Base-by-base conservation (phyloP, 805 yeast species). In the Kazachstania kunashirensis region DNA sequence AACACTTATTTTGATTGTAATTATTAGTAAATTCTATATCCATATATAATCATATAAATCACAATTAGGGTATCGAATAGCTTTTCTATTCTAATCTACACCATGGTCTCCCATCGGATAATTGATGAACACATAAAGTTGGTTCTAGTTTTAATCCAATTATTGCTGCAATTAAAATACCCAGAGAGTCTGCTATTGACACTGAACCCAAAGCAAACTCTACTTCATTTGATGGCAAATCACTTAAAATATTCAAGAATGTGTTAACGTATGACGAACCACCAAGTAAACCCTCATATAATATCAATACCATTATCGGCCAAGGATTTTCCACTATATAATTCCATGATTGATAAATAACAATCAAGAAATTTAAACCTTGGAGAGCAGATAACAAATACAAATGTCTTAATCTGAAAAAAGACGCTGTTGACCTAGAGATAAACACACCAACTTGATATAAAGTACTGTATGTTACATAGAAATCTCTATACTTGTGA, bases 391-490 rank as follows among this genome's bases (percentile, higher is more conserved):
- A 71, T 6, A 86, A 72, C 14, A 73, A 28, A 56, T 79, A 77
- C 5, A 89, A 63, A 7, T 66, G 63, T 35, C 59, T 66, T 26
- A 88, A 57, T 32, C 94, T 64, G 18, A 83, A 48, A 39, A 79
- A 65, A 3, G 77, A 66, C 0, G 84, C 78, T 1, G 95, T 84
- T 0, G 96, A 84, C 39, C 97, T 66, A 3, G 96, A 85, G 1
- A 89, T 71, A 50, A 89, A 86, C 0, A 89, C 98, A 7, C 98
- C 98, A 3, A 85, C 53, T 56, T 89, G 97, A 50, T 89, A 89
- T 4, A 88, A 57, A 3, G 94, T 79, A 6, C 95, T 94, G 53
- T 89, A 89, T 0, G 85, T 76, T 11, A 89, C 97, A 55, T 89
- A 89, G 3, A 84, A 80, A 49, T 89, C 97, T 44, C 96, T 69